These are phyloP conservation scores for Rubus idaeus DNA, from an alignment of 306 rosid species.

Conservation along the genomic window DNA sequence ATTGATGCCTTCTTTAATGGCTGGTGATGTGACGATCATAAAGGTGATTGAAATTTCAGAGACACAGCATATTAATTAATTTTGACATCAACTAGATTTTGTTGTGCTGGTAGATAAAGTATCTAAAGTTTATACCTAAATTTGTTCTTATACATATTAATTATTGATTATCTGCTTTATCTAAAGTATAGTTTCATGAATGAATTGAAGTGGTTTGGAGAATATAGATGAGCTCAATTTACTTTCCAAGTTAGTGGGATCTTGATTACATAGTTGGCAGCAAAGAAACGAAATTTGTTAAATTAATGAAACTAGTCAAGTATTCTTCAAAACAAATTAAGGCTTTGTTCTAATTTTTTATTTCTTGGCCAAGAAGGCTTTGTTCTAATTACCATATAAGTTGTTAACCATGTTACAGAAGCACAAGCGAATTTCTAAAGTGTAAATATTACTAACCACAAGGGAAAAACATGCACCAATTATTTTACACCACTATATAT, in stretches of 20 bases:
- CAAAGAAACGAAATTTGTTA: neutral
- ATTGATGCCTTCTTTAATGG: conserved; percentile 21
- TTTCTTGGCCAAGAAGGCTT: too few relatives aligned
- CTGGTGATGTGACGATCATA: neutral
- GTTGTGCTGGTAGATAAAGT: conserved; percentile 18
- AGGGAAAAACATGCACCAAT: neutral
- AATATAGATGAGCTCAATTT: neutral
- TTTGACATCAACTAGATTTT: conserved; percentile 1
- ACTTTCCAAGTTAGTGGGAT: neutral
- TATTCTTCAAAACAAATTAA: neutral
- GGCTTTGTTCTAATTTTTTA: neutral
- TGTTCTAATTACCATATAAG: neutral
- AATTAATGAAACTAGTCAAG: neutral
- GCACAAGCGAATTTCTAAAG: neutral
- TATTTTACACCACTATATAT: too few relatives aligned
- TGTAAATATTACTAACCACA: neutral
- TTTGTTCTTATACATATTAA: conserved; percentile 19
- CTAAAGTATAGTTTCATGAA: conserved; percentile 30
- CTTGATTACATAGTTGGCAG: neutral
- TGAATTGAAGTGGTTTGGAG: conserved; percentile 18
- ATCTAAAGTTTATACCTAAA: conserved; percentile 42
- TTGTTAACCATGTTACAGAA: neutral
- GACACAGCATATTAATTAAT: neutral
- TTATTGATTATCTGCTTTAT: neutral
- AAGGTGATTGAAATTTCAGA: neutral